A percentile compares a stretch with the other conserved stretches of the same genome.
Conservation (phyloP, 1,139 yeast genomes). For the Debaryomycetaceae sp. region DNA sequence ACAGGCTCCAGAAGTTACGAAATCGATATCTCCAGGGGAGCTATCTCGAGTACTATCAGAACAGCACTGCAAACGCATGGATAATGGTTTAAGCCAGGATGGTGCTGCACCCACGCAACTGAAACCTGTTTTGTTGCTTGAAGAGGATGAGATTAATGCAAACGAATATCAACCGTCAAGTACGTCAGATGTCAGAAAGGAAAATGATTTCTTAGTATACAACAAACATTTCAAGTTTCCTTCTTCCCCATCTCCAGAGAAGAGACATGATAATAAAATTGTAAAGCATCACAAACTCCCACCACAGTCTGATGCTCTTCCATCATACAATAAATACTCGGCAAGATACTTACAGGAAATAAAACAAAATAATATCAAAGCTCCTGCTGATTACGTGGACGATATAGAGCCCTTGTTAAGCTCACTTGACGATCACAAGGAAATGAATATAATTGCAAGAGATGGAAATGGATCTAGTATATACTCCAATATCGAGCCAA, state of each 20-base stretch:
- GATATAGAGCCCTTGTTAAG: conserved; percentile 36
- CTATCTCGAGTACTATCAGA: conserved; percentile 16
- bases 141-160: conserved; percentile 29
- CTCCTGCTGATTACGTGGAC: conserved; percentile 30
- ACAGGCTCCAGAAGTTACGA: conserved; percentile 20
- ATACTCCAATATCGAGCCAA: not conserved
- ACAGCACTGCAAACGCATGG: not conserved
- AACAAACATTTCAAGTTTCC: conserved; percentile 49
- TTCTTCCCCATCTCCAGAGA: conserved; percentile 30
- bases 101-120: conserved; percentile 2
- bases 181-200: conserved; percentile 4
- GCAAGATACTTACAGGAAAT: conserved; percentile 45
- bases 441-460: not conserved
- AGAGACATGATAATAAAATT: conserved; percentile 6
- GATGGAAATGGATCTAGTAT: not conserved
- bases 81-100: not conserved
- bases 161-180: conserved; percentile 5
- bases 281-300: not conserved
- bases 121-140: conserved; percentile 22
- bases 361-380: conserved; percentile 12
- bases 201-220: conserved; percentile 28
- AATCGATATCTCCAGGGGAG: conserved; percentile 37
- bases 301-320: conserved; percentile 1
- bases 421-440: conserved; percentile 3
- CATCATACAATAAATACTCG: conserved; percentile 32